Evolutionary conservation across 441 rosid species (phyloP).

Genomic region (Euphorbia celastroides): DNA sequence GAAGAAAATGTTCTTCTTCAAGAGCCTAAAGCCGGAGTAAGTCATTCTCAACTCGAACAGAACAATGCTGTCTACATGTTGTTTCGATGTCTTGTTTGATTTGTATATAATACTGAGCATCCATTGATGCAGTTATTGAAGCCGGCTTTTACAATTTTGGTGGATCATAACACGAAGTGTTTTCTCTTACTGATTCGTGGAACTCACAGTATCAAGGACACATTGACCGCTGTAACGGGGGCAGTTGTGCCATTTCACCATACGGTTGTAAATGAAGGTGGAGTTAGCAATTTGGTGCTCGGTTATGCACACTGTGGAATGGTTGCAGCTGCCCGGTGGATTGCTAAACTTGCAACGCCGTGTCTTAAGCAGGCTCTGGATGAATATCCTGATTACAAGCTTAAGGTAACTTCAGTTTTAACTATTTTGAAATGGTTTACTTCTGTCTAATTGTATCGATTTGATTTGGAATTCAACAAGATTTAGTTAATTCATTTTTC

Average conservation of each 20-base stretch:
- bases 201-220: conserved; percentile 93
- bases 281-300: conserved; percentile 83
- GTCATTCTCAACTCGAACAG: not conserved
- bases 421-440: too few species aligned
- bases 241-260: conserved; percentile 98
- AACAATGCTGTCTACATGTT: conserved; percentile 12
- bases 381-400: conserved; percentile 63
- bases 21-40: conserved; percentile 94
- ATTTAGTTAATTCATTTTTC: too few species aligned
- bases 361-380: conserved; percentile 62
- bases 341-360: conserved; percentile 86
- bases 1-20: conserved; percentile 77
- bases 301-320: conserved; percentile 99
- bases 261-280: conserved; percentile 89
- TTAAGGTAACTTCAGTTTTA: conserved; percentile 74
- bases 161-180: conserved; percentile 60
- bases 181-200: conserved; percentile 87
- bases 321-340: conserved; percentile 99
- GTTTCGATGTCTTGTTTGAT: conserved; percentile 12
- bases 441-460: too few species aligned
- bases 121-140: conserved; percentile 84
- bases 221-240: conserved; percentile 95
- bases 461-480: too few species aligned
- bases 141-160: conserved; percentile 94
- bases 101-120: too few species aligned